Evolutionary conservation across 2,329 filamentous ascomycete species (phyloP).

Genomic region (Beauveria bassiana): DNA sequence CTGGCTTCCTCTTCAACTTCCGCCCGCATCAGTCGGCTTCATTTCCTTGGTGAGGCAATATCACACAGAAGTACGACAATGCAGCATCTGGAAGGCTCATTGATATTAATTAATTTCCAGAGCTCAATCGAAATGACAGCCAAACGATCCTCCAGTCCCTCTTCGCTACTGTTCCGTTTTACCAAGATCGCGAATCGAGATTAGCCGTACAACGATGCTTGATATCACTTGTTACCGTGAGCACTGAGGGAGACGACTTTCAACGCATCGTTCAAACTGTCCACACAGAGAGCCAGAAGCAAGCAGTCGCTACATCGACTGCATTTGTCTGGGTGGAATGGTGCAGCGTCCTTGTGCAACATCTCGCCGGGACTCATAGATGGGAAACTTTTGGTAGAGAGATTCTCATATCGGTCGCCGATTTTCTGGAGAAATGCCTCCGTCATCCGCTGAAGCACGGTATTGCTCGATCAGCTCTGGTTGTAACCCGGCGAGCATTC

Average conservation of each 20-base stretch:
- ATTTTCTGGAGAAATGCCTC: slow-evolving; percentile 70
- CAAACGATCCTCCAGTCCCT: slow-evolving; percentile 60
- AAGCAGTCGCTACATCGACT: slow-evolving; percentile 67
- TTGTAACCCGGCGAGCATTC: slow-evolving; percentile 71
- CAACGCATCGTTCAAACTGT: slow-evolving; percentile 59
- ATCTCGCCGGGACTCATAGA: slow-evolving; percentile 51
- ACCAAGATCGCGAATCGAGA: slow-evolving; percentile 77
- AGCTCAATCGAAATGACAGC: slow-evolving; percentile 40
- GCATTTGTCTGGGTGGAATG: slow-evolving; percentile 89
- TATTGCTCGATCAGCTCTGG: slow-evolving; percentile 64
- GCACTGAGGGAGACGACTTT: slow-evolving; percentile 48
- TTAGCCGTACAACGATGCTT: slow-evolving; percentile 78
- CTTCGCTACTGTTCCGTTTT: slow-evolving; percentile 81
- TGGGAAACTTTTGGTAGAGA: slow-evolving; percentile 61
- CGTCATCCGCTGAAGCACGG: slow-evolving; percentile 54
- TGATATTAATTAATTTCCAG: slow-evolving; percentile 22
- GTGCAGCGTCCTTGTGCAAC: slow-evolving; percentile 72
- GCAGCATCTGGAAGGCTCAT: neutral
- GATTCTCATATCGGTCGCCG: slow-evolving; percentile 61
- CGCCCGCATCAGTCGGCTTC: slow-evolving; percentile 46
- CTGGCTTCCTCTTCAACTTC: slow-evolving; percentile 56
- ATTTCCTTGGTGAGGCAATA: slow-evolving; percentile 49
- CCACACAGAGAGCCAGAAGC: slow-evolving; percentile 66
- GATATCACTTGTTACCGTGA: slow-evolving; percentile 52
- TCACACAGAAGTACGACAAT: slow-evolving; percentile 41